phyloP scores from a whole-genome alignment of 2,329 filamentous ascomycete genomes.

The Colletotrichum chrysophilum region DNA sequence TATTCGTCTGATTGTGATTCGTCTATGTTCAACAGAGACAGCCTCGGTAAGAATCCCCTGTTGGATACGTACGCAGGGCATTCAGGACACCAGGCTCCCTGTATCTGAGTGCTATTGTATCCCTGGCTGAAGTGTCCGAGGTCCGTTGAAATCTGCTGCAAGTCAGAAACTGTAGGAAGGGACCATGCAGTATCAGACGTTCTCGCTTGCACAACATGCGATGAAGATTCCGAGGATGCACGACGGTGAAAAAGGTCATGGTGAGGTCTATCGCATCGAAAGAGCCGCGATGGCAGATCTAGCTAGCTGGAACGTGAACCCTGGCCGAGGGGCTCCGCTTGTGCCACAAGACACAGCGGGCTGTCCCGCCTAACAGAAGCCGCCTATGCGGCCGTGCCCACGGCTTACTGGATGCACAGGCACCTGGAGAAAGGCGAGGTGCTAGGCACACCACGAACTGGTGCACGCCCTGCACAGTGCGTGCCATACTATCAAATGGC shows the following conservation, averaged over 20 bases:
- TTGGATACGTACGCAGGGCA: not conserved
- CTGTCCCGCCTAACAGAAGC: not conserved
- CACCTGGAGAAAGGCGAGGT: too few species aligned
- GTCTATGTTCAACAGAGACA: not conserved
- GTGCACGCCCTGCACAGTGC: not conserved
- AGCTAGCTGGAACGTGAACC: not conserved
- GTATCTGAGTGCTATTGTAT: not conserved
- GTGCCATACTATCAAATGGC: not conserved
- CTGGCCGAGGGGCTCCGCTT: not conserved
- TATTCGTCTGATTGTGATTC: not conserved
- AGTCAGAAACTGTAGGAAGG: too few species aligned
- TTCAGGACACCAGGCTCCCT: not conserved
- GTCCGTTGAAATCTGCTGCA: not conserved
- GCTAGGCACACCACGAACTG: too few species aligned
- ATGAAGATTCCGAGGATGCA: too few species aligned
- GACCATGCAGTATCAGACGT: too few species aligned
- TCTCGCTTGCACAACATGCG: too few species aligned
- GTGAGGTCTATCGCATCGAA: not conserved
- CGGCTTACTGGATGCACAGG: not conserved
- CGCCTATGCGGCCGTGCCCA: not conserved
- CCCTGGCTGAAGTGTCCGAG: not conserved
- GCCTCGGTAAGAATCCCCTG: not conserved
- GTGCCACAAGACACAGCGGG: not conserved
- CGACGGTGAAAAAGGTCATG: too few species aligned
- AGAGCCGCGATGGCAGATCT: not conserved